Conservation (phyloP, 2,329 filamentous ascomycete species). For the Epichloe baconii region DNA sequence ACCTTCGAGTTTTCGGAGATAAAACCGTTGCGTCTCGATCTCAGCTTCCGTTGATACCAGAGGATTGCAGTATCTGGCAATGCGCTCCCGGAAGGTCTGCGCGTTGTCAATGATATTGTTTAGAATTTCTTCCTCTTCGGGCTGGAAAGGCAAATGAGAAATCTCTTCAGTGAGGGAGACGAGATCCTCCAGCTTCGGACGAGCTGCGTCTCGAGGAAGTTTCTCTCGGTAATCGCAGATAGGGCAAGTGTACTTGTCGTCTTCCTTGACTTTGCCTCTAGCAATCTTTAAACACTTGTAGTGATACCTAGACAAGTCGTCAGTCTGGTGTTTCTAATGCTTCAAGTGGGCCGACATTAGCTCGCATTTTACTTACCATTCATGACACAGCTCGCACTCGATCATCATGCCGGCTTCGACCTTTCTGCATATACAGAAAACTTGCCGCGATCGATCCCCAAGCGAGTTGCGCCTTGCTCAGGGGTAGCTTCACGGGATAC, state of each 20-base stretch:
- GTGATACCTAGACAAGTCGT: slow-evolving; percentile 57
- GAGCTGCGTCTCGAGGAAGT: slow-evolving; percentile 89
- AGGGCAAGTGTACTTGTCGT: slow-evolving; percentile 95
- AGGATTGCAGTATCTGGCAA: slow-evolving; percentile 69
- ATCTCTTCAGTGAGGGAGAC: slow-evolving; percentile 77
- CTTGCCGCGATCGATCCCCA: slow-evolving; percentile 55
- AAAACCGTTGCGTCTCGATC: slow-evolving; percentile 82
- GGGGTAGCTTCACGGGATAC: slow-evolving; percentile 67
- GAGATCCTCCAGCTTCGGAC: slow-evolving; percentile 88
- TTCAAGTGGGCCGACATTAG: neutral
- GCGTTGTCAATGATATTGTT: slow-evolving; percentile 79
- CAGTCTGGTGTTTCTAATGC: neutral
- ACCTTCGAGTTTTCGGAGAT: slow-evolving; percentile 91
- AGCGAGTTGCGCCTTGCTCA: slow-evolving; percentile 37
- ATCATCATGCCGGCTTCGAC: slow-evolving; percentile 99
- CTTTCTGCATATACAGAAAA: slow-evolving; percentile 92
- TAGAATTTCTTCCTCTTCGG: slow-evolving; percentile 82
- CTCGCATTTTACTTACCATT: slow-evolving; percentile 55
- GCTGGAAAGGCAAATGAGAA: slow-evolving; percentile 71
- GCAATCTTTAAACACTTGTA: slow-evolving; percentile 97
- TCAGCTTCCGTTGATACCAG: slow-evolving; percentile 73
- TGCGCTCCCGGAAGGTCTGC: slow-evolving; percentile 69
- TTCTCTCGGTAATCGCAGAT: slow-evolving; percentile 97
- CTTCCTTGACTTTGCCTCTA: slow-evolving; percentile 92
- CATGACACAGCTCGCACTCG: slow-evolving; percentile 93